These are phyloP conservation scores for Apostasia ramifera DNA, from an alignment of 106 monocot species.

Conservation along the genomic window DNA sequence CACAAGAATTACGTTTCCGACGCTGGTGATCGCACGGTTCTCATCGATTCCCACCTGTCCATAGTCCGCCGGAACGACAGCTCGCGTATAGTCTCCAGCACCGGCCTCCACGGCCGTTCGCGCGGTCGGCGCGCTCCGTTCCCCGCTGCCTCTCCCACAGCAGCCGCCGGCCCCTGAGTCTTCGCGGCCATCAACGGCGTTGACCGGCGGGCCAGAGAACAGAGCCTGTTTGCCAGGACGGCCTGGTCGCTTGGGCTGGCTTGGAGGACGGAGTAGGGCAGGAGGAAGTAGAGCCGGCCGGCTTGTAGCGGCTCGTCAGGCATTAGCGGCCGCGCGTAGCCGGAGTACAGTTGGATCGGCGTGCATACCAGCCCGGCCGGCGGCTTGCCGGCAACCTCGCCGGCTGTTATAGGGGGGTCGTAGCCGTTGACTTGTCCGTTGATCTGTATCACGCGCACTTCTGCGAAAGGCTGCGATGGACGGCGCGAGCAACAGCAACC, in stretches of 20 bases:
- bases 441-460: conserved; percentile 72
- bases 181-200: conserved; percentile 1
- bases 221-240: conserved; percentile 42
- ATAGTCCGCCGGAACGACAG: conserved; percentile 31
- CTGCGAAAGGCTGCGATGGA: conserved; percentile 11
- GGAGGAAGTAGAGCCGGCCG: conserved; percentile 65
- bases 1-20: background rate
- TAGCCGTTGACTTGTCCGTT: conserved; percentile 74
- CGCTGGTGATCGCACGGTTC: background rate
- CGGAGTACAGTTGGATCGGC: conserved; percentile 37
- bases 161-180: background rate
- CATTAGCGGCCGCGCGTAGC: conserved; percentile 20
- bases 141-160: background rate
- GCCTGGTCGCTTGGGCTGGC: conserved; percentile 49
- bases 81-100: conserved; percentile 71
- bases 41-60: conserved; percentile 18
- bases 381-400: conserved; percentile 42
- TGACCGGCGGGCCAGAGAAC: conserved; percentile 31
- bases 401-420: conserved; percentile 33
- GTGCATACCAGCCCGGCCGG: conserved; percentile 49
- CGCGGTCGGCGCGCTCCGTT: background rate
- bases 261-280: conserved; percentile 48
- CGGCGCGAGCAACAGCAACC: conserved; percentile 25
- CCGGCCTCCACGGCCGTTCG: conserved; percentile 49
- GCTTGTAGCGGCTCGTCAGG: conserved; percentile 41